phyloP scores from a whole-genome alignment of 805 yeast genomes.

The Saturnispora sekii region DNA sequence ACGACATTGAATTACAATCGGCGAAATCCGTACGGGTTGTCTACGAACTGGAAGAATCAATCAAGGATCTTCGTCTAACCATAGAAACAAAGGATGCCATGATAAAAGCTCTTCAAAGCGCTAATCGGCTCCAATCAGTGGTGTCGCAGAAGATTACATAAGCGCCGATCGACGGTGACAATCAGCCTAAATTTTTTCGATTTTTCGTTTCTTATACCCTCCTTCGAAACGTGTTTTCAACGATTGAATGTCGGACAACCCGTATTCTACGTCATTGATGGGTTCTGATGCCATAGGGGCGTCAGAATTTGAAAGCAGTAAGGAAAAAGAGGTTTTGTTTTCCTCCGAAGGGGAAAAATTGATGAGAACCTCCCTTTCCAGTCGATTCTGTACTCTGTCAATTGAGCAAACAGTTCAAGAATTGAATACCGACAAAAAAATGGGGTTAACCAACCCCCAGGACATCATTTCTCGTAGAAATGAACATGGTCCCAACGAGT shows the following conservation, averaged over 20 bases:
- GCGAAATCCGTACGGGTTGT: neutral
- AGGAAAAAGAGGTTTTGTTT: conserved; percentile 10
- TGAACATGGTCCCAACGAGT: conserved; percentile 74
- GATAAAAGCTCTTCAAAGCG: conserved; percentile 46
- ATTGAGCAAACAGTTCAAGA: conserved; percentile 56
- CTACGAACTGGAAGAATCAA: conserved; percentile 51
- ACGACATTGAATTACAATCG: too few relatives aligned
- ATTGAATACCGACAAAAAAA: conserved; percentile 47
- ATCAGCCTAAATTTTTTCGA: too few relatives aligned
- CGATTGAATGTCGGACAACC: conserved; percentile 12
- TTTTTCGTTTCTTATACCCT: neutral
- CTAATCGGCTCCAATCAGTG: neutral
- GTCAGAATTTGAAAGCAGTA: conserved; percentile 9
- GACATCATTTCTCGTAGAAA: conserved; percentile 67
- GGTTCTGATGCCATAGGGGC: conserved; percentile 8
- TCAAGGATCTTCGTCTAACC: conserved; percentile 50
- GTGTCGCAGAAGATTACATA: neutral
- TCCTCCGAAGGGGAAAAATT: conserved; percentile 12
- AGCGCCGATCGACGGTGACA: neutral
- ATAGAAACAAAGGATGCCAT: conserved; percentile 69
- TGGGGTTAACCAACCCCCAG: conserved; percentile 59
- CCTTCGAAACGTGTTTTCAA: neutral
- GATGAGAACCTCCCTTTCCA: conserved; percentile 31
- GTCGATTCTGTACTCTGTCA: conserved; percentile 49
- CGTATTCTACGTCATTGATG: conserved; percentile 9